Evolutionary conservation across 202 grass and related monocot species (phyloP).

Genomic region (Zoysia matrella): DNA sequence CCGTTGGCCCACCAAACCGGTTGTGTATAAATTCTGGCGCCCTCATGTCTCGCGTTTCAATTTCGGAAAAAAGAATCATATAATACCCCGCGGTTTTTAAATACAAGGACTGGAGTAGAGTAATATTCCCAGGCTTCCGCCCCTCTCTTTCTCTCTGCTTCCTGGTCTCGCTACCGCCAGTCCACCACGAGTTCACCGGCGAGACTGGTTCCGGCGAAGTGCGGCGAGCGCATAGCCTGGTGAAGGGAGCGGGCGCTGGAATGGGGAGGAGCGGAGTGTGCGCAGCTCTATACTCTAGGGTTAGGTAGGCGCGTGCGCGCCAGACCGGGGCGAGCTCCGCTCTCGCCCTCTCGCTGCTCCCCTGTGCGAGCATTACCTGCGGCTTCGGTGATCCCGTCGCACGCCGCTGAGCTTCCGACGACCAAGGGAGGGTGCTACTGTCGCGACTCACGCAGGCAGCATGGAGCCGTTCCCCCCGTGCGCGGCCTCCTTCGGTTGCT

Average conservation of each 20-base stretch:
- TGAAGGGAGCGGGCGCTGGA: background rate
- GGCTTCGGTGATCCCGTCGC: conserved; percentile 6
- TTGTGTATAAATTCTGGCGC: too few species aligned
- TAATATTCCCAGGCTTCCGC: background rate
- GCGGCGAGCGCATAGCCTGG: background rate
- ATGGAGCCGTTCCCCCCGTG: conserved; percentile 4
- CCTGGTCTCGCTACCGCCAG: conserved; percentile 13
- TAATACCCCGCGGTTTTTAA: conserved; percentile 33
- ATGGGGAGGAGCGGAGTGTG: conserved; percentile 27
- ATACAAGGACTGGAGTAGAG: too few species aligned
- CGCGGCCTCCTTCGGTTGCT: conserved; percentile 14
- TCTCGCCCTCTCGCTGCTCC: background rate
- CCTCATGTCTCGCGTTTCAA: conserved; percentile 37
- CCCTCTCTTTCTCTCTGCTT: background rate
- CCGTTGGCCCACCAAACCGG: background rate
- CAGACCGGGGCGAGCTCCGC: background rate
- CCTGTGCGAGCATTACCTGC: conserved; percentile 15
- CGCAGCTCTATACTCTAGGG: conserved; percentile 20
- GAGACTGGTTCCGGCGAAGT: background rate
- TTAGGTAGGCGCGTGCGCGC: conserved; percentile 3
- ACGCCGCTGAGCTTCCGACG: background rate
- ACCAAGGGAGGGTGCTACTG: background rate
- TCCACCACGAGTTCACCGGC: conserved; percentile 32
- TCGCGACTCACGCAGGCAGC: background rate
- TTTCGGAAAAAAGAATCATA: background rate